Base-by-base conservation (phyloP, 352 stramenopile genomes). In the Phytophthora cryptogea region DNA sequence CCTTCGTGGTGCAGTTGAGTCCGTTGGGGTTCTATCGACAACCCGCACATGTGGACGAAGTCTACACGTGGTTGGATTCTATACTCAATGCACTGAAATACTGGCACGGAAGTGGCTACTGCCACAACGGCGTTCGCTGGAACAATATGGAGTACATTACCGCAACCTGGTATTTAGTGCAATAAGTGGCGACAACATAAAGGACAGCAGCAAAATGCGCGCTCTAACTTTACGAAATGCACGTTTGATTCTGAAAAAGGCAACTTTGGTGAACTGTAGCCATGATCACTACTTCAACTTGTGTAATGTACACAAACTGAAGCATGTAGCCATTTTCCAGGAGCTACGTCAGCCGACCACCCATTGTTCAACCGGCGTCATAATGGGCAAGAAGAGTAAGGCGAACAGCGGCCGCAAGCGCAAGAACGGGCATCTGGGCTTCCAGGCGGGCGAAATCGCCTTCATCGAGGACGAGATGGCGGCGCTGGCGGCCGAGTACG, bases 381-480 rank as follows among this genome's bases (percentile, higher is more conserved):
- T 28, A 13, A 67, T 66, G 64, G 61, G 49, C 52, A 71, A 68
- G 52, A 73, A 61, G 41, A 60, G 51, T 20, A 65, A 63, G 32
- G 16, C 14, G 10, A 44, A 37, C 43, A 68, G 47, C 37, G 52
- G 32, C 0, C 51, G 68, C 30, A 93, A 93, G 76, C 82, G 85
- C 61, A 90, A 90, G 67, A 76, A 78, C 9, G 82, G 81, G 17
- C 75, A 83, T 68, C 64, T 92, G 50, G 83, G 83, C 52, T 89
- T 94, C 65, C 77, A 90, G 60, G 62, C 72, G 14, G 69, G 56
- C 51, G 82, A 94, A 54, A 90, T 94, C 57, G 84, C 82, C 53
- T 94, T 90, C 70, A 94, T 94, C 39, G 84, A 94, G 53, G 84
- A 94, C 42, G 84, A 94, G 56, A 94, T 94, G 77, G 82, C 78